phyloP scores from a whole-genome alignment of 225 moss, liverwort and hornwort species.

The Pseudoscleropodium purum region DNA sequence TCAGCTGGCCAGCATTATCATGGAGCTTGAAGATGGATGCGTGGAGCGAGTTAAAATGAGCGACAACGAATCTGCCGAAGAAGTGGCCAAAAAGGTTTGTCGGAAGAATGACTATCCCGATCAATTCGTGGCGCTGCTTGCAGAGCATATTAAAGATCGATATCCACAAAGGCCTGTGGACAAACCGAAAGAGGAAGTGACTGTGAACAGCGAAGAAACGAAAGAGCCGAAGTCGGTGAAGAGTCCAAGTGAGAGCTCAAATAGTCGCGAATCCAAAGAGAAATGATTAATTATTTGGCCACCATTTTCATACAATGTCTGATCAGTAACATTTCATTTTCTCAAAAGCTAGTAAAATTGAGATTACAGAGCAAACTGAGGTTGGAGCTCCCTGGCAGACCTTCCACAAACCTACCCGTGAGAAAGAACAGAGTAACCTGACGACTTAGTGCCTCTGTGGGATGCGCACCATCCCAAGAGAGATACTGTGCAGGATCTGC shows the following conservation, averaged over 20 bases:
- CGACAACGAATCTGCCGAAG: conserved; percentile 26
- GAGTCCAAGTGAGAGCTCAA: not conserved
- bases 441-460: conserved; percentile 18
- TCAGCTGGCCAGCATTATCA: conserved; percentile 18
- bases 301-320: not conserved
- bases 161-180: conserved; percentile 21
- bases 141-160: conserved; percentile 15
- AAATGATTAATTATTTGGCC: not conserved
- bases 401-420: conserved; percentile 12
- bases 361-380: conserved; percentile 13
- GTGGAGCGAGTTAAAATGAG: conserved; percentile 15
- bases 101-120: conserved; percentile 16
- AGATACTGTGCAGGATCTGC: conserved; percentile 1
- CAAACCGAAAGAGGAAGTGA: not conserved
- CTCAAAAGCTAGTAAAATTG: conserved; percentile 7
- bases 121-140: conserved; percentile 26
- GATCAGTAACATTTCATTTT: not conserved
- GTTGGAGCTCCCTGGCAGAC: not conserved
- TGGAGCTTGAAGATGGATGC: conserved; percentile 26
- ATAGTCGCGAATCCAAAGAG: not conserved
- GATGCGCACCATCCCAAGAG: conserved; percentile 23
- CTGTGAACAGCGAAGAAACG: not conserved
- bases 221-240: not conserved
- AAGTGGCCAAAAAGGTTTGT: conserved; percentile 21
- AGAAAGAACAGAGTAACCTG: conserved; percentile 4